phyloP scores from a whole-genome alignment of 495 filamentous ascomycete species.

The Bathelium albidoporum region DNA sequence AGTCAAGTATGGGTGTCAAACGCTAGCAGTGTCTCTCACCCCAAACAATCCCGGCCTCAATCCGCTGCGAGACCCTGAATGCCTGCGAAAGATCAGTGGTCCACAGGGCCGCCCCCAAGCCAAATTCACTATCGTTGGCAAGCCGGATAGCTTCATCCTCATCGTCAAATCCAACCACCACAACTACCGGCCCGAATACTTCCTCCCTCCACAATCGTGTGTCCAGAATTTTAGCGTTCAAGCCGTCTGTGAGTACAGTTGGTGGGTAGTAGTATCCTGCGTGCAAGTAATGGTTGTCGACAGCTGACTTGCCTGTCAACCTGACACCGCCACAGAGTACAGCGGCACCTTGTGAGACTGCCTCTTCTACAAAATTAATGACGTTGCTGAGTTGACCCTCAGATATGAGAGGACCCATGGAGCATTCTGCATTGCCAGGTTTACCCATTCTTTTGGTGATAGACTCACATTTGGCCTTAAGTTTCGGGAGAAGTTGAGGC shows the following conservation, averaged over 20 bases:
- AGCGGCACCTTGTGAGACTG: slow-evolving; percentile 13
- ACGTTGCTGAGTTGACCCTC: slow-evolving; percentile 21
- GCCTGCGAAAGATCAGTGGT: slow-evolving; percentile 48
- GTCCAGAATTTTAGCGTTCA: slow-evolving; percentile 18
- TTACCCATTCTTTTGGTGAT: slow-evolving; percentile 40
- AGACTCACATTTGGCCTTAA: slow-evolving; percentile 31
- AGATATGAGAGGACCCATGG: slow-evolving; percentile 26
- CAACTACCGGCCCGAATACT: slow-evolving; percentile 44
- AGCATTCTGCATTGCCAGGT: slow-evolving; percentile 30
- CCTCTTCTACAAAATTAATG: slow-evolving; percentile 18
- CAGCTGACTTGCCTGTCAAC: slow-evolving; percentile 2
- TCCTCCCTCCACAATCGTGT: slow-evolving; percentile 35
- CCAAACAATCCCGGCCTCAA: slow-evolving; percentile 53
- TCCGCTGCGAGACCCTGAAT: slow-evolving; percentile 43
- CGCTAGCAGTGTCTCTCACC: slow-evolving; percentile 5
- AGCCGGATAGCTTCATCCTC: slow-evolving; percentile 38
- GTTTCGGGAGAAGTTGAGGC: slow-evolving; percentile 28
- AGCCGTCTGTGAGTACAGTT: slow-evolving; percentile 30
- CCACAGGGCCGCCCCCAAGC: slow-evolving; percentile 47
- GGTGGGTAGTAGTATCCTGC: slow-evolving; percentile 50
- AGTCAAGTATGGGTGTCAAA: not conserved
- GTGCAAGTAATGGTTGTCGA: slow-evolving; percentile 7
- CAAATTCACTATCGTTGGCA: slow-evolving; percentile 43
- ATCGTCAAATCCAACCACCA: slow-evolving; percentile 36
- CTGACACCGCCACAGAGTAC: slow-evolving; percentile 6